Evolutionary conservation across 106 monocot species (phyloP), one percentile per base, ranked within the genome.

Genomic region (Platanthera zijinensis): DNA sequence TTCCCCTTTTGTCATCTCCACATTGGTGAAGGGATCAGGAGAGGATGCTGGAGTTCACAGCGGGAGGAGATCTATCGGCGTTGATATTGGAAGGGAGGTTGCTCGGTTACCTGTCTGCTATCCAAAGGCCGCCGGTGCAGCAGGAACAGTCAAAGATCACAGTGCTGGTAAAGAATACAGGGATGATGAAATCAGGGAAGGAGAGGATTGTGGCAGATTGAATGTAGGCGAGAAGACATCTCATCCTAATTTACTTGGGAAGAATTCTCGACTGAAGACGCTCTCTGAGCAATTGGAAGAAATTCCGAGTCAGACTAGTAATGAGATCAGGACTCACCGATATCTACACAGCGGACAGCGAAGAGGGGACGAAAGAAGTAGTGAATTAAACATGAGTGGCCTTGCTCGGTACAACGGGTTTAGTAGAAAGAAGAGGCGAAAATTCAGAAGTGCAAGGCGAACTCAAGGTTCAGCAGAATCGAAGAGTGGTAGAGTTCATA

Each of bases 31-130:
- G 73, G 88, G 18, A 74, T 64, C 72, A 25, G 69, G 22, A 19
- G 80, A 68, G 59, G 81, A 83, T 63, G 84, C 74, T 39, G 54
- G 17, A 10, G 39, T 69, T 71, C 75, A 80, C 52, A 79, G 78
- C 57, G 80, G 82, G 57, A 83, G 89, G 71, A 86, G 84, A 72
- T 90, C 89, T 2, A 1, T 84, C 32, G 84, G 82, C 8, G 63
- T 57, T 7, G 85, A 92, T 51, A 12, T 46, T 59, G 18, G 52
- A 15, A 82, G 77, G 64, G 87, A 92, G 70, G 69, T 62, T 1
- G 69, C 57, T 7, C 75, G 83, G 52, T 48, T 81, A 71, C 85
- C 80, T 39, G 46, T 77, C 48, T 83, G 80, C 61, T 87, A 84
- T 63, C 82, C 74, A 32, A 74, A 25, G 71, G 51, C 67, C 19